phyloP scores from a whole-genome alignment of 139 green algal genomes.

The Picochlorum sp. region DNA sequence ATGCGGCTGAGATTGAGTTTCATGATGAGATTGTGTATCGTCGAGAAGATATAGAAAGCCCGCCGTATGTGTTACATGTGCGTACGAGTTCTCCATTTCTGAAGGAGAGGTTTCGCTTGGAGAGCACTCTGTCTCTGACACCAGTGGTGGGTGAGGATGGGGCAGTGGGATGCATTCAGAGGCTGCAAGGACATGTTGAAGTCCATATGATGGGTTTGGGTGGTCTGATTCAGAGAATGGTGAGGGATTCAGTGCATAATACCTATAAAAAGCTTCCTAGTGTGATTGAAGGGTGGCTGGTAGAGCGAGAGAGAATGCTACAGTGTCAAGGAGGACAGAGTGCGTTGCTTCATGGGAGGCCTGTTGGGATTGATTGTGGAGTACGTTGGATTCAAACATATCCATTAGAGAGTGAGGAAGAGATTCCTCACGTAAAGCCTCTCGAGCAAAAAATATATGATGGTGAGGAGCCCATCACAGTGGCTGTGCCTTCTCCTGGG shows the following conservation, averaged over 20 bases:
- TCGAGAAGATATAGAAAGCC: conserved; percentile 6
- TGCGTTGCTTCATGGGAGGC: conserved; percentile 30
- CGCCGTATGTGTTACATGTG: conserved; percentile 25
- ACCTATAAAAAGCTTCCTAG: conserved; percentile 30
- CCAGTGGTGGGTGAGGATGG: neutral
- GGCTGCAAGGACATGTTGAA: conserved; percentile 18
- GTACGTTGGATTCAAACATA: conserved; percentile 5
- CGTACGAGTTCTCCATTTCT: conserved; percentile 25
- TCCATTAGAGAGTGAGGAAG: neutral
- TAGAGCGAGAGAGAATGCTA: conserved; percentile 24
- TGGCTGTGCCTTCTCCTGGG: neutral
- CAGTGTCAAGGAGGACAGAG: neutral
- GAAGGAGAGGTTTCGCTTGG: conserved; percentile 22
- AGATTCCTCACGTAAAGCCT: neutral
- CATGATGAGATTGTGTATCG: conserved; percentile 25
- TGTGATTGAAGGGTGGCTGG: conserved; percentile 28
- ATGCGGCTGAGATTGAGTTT: conserved; percentile 10
- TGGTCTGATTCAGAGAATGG: conserved; percentile 27
- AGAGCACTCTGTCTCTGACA: neutral
- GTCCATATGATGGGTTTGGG: conserved; percentile 30
- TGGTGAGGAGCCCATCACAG: neutral
- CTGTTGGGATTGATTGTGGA: conserved; percentile 16
- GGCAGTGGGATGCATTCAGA: conserved; percentile 4
- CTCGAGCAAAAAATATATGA: too few species aligned
- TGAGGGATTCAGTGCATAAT: conserved; percentile 26